phyloP scores from a whole-genome alignment of 2,329 filamentous ascomycete species.

The Pseudogymnoascus sp. region DNA sequence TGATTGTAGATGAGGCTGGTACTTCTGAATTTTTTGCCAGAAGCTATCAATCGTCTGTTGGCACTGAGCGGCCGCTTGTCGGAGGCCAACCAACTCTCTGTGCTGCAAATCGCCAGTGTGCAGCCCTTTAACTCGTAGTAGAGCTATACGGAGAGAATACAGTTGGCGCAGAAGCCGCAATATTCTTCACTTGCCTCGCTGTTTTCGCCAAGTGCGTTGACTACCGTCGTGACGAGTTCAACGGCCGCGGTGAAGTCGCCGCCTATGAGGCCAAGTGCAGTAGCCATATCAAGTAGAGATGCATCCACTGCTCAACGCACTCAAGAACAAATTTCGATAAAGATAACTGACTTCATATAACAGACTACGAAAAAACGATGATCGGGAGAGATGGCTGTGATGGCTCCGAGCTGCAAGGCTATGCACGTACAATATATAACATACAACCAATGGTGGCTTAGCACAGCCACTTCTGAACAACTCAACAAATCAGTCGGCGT shows the following conservation, averaged over 20 bases:
- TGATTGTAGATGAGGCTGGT: conserved; percentile 21
- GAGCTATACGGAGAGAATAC: neutral
- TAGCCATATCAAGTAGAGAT: neutral
- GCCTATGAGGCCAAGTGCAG: neutral
- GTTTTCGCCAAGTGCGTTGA: neutral
- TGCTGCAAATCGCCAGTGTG: neutral
- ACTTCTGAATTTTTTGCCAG: conserved; percentile 21
- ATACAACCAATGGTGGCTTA: neutral
- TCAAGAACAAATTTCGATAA: neutral
- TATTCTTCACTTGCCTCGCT: neutral
- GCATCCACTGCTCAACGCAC: neutral
- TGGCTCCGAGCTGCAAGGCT: neutral
- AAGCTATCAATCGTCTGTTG: conserved; percentile 25
- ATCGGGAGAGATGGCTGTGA: neutral
- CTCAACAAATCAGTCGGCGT: neutral
- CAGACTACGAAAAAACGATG: neutral
- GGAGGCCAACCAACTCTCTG: neutral
- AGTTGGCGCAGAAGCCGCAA: neutral
- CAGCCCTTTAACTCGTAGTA: neutral
- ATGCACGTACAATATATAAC: neutral
- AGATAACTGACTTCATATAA: neutral
- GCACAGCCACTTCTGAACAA: neutral
- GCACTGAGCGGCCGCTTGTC: neutral
- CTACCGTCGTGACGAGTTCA: neutral
- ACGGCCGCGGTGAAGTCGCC: neutral